These are phyloP conservation scores for Stentor coeruleus DNA, from an alignment of 73 alveolate genomes.

Conservation along the genomic window DNA sequence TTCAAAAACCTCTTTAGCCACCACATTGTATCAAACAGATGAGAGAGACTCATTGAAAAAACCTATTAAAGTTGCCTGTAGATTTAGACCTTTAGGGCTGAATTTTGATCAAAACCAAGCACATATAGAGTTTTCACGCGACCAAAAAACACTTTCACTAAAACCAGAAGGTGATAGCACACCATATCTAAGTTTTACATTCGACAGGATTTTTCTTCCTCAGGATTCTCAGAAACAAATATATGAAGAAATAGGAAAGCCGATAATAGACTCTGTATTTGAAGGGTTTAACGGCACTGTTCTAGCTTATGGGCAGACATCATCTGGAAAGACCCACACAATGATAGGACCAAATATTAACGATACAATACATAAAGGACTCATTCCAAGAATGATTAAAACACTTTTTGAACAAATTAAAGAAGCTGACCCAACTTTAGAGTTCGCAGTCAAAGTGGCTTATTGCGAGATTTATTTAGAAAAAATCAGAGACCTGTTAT, in stretches of 20 bases:
- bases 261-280: conserved; percentile 66
- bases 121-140: too few relatives aligned
- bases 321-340: conserved; percentile 82
- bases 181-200: conserved; percentile 43
- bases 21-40: too few relatives aligned
- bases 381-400: conserved; percentile 71
- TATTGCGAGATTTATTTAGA: conserved; percentile 80
- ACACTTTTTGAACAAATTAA: conserved; percentile 68
- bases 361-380: conserved; percentile 56
- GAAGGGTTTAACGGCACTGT: conserved; percentile 80
- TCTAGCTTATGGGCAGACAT: conserved; percentile 75
- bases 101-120: too few relatives aligned
- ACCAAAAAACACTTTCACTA: too few relatives aligned
- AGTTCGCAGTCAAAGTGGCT: conserved; percentile 70
- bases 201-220: conserved; percentile 65
- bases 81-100: too few relatives aligned
- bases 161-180: too few relatives aligned
- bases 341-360: conserved; percentile 77
- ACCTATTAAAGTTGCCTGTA: too few relatives aligned
- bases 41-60: too few relatives aligned
- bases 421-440: conserved; percentile 35
- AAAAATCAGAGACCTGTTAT: conserved; percentile 64
- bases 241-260: conserved; percentile 62
- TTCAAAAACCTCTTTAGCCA: too few relatives aligned
- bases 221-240: conserved; percentile 61